phyloP scores from a whole-genome alignment of 192 early-diverging fungal genomes.

The Lobulomyces angularis region DNA sequence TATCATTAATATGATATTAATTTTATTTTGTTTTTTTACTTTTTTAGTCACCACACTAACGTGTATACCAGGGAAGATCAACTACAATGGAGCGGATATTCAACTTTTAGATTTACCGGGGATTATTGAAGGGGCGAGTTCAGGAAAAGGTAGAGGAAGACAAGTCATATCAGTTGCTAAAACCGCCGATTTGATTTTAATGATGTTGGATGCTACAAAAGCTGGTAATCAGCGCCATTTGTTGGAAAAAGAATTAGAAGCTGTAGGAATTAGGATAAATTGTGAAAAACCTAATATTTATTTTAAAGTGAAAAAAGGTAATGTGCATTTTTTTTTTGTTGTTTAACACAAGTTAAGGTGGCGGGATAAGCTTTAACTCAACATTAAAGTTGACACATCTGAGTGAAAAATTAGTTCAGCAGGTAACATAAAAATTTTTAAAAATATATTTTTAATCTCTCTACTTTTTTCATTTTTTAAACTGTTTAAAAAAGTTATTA shows the following conservation, averaged over 20 bases:
- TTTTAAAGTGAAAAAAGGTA: conserved; percentile 56
- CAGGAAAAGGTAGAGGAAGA: conserved; percentile 94
- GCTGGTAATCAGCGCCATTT: conserved; percentile 65
- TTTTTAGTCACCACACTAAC: conserved; percentile 97
- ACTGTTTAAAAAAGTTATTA: no score
- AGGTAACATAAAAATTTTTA: conserved; percentile 9
- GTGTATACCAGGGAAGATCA: conserved; percentile 88
- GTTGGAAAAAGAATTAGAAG: conserved; percentile 85
- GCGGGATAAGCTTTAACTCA: conserved; percentile 88
- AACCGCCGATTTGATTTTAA: conserved; percentile 90
- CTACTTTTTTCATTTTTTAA: no score
- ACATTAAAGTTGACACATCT: conserved; percentile 77
- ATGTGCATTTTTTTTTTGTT: conserved; percentile 1
- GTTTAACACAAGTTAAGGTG: conserved; percentile 93
- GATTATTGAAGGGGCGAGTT: conserved; percentile 94
- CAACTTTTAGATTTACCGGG: conserved; percentile 97
- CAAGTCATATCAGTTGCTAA: conserved; percentile 96
- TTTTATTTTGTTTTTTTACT: conserved; percentile 18
- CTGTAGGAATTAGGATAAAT: conserved; percentile 93
- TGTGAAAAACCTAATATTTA: conserved; percentile 78
- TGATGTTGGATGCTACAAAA: conserved; percentile 98
- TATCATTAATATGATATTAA: no score
- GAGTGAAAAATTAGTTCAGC: conserved; percentile 80
- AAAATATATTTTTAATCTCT: no score
- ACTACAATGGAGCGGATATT: conserved; percentile 90